Evolutionary conservation across 371 early-diverging fungal species (phyloP).

Genomic region (Apophysomyces sp.): DNA sequence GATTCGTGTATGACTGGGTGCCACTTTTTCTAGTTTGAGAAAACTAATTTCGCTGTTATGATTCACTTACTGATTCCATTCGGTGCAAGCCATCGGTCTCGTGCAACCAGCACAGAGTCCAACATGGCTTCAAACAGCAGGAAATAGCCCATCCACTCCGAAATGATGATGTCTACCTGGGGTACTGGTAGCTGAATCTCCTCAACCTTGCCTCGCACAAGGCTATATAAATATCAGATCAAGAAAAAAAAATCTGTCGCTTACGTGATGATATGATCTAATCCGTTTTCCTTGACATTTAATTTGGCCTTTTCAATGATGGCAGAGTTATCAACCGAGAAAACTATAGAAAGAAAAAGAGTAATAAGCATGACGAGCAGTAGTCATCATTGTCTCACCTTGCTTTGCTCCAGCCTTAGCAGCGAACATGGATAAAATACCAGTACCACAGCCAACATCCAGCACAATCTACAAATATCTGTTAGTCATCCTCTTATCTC

Average conservation of each 20-base stretch:
- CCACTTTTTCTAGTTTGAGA: slow-evolving; percentile 31
- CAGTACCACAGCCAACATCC: slow-evolving; percentile 96
- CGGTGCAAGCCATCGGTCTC: slow-evolving; percentile 76
- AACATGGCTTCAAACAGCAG: slow-evolving; percentile 89
- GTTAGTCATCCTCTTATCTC: neutral
- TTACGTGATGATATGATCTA: slow-evolving; percentile 70
- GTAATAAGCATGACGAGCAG: neutral
- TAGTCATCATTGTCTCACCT: slow-evolving; percentile 3
- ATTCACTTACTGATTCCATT: slow-evolving; percentile 57
- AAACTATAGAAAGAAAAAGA: slow-evolving; percentile 38
- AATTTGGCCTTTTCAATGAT: slow-evolving; percentile 82
- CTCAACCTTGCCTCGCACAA: slow-evolving; percentile 82
- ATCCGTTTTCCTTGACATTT: slow-evolving; percentile 77
- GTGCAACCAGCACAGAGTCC: slow-evolving; percentile 84
- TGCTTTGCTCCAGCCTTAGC: slow-evolving; percentile 72
- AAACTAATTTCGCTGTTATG: neutral
- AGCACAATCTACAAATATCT: slow-evolving; percentile 15
- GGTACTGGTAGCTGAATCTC: slow-evolving; percentile 77
- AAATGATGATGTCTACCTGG: slow-evolving; percentile 86
- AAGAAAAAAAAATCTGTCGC: neutral
- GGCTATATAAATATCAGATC: slow-evolving; percentile 9
- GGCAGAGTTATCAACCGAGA: slow-evolving; percentile 84
- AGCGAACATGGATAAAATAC: slow-evolving; percentile 98
- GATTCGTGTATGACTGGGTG: slow-evolving; percentile 82
- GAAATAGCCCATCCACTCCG: slow-evolving; percentile 95